Conservation (phyloP, 1,139 yeast genomes). For the Saccharomyces hybrid region DNA sequence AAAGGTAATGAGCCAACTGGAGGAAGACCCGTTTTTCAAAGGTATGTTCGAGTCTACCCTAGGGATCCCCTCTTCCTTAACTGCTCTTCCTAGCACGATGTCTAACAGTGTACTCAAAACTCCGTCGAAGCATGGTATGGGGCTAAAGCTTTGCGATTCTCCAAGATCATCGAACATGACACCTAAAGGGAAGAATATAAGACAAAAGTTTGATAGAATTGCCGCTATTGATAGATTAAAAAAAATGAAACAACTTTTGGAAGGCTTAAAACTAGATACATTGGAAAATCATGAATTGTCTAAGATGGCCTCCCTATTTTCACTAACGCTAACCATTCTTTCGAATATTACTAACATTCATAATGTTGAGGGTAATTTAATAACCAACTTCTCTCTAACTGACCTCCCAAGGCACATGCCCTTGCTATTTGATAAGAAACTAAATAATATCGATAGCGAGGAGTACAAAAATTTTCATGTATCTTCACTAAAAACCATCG, state of each 20-base stretch:
- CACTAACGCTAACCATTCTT: conserved; percentile 17
- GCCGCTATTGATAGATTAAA: conserved; percentile 18
- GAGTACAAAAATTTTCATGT: conserved; percentile 14
- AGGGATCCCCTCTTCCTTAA: conserved; percentile 36
- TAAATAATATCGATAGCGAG: conserved; percentile 15
- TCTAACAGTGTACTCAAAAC: conserved; percentile 6
- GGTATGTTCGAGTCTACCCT: conserved; percentile 43
- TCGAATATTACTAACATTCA: conserved; percentile 13
- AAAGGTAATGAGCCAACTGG: conserved; percentile 27
- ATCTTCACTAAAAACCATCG: conserved; percentile 10
- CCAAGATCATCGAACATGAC: conserved; percentile 31
- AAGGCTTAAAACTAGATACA: conserved; percentile 10
- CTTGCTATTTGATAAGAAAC: conserved; percentile 17
- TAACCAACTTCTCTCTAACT: conserved; percentile 11
- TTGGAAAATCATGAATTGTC: conserved; percentile 17
- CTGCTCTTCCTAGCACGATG: conserved; percentile 2
- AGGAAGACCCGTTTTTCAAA: conserved; percentile 41
- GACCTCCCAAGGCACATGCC: conserved; percentile 22
- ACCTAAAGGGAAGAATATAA: conserved; percentile 23
- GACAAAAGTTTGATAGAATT: conserved; percentile 23
- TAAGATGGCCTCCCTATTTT: conserved; percentile 18
- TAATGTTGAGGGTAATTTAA: conserved; percentile 4
- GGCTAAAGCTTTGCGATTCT: conserved; percentile 9
- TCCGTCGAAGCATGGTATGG: conserved; percentile 2
- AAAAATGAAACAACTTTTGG: conserved; percentile 12